phyloP scores from a whole-genome alignment of 169 alveolate genomes.

The Plasmodium berghei region DNA sequence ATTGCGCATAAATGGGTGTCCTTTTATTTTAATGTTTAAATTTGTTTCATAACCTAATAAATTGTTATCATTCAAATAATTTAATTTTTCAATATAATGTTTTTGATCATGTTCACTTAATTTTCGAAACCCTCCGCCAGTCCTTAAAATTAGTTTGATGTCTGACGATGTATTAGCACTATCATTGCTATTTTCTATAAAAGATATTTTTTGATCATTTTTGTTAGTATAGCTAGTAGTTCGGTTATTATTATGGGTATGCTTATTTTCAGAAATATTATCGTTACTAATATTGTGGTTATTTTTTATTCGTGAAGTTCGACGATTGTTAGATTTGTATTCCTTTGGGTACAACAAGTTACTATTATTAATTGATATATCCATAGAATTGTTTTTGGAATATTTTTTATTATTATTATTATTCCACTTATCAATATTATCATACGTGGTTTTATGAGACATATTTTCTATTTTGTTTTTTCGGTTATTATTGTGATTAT shows the following conservation, averaged over 20 bases:
- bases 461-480: constrained; percentile 36
- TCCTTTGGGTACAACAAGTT: constrained; percentile 19
- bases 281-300: neutral
- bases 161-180: constrained; percentile 30
- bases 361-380: constrained; percentile 8
- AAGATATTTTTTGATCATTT: constrained; percentile 3
- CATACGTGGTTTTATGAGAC: constrained; percentile 17
- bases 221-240: neutral
- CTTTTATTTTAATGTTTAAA: constrained; percentile 65
- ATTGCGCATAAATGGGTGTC: constrained; percentile 63
- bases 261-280: neutral
- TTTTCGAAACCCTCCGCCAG: constrained; percentile 71
- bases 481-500: constrained; percentile 2
- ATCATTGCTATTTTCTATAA: constrained; percentile 45
- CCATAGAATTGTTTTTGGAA: constrained; percentile 47
- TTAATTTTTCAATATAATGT: constrained; percentile 66
- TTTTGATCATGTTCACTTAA: constrained; percentile 58
- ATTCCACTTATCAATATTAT: constrained; percentile 45
- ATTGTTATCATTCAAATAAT: constrained; percentile 65
- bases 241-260: neutral
- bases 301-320: constrained; percentile 10
- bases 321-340: constrained; percentile 16
- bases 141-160: constrained; percentile 56
- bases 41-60: constrained; percentile 73
- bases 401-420: constrained; percentile 48